These are phyloP conservation scores for Lactarius deliciosus DNA, from an alignment of 768 basidiomycete species.

Conservation along the genomic window DNA sequence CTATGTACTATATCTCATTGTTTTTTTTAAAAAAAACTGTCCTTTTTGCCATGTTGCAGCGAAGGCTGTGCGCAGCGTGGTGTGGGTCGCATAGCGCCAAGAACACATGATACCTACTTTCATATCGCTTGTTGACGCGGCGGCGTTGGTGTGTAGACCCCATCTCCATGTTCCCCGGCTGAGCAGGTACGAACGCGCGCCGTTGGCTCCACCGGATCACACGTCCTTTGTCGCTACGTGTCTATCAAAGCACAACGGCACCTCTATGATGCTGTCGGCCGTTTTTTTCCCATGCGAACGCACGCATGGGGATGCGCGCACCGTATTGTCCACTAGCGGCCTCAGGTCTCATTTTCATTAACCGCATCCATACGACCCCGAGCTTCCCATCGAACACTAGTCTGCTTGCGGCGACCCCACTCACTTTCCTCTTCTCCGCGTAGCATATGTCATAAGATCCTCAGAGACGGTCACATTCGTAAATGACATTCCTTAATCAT, in stretches of 20 bases:
- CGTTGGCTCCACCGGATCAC: conserved; percentile 13
- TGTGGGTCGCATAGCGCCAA: background rate
- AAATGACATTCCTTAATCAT: background rate
- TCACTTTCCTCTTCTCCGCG: background rate
- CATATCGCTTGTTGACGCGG: conserved; percentile 7
- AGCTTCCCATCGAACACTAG: background rate
- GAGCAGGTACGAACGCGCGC: conserved; percentile 5
- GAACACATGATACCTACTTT: conserved; percentile 1
- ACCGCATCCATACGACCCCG: background rate
- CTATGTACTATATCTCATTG: background rate
- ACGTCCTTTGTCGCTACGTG: background rate
- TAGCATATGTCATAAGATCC: background rate
- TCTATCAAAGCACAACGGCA: background rate
- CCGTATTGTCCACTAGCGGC: background rate
- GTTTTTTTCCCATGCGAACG: background rate
- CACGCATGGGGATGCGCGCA: background rate
- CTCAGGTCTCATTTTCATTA: background rate
- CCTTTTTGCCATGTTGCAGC: background rate
- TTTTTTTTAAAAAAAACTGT: background rate
- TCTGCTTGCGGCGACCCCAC: background rate
- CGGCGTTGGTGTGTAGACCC: background rate
- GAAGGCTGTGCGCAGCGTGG: background rate
- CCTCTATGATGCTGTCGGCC: conserved; percentile 6
- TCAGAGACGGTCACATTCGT: background rate
- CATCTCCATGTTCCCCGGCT: conserved; percentile 7